phyloP scores from a whole-genome alignment of 176 grass and related monocot genomes.

The Musa itinerans region DNA sequence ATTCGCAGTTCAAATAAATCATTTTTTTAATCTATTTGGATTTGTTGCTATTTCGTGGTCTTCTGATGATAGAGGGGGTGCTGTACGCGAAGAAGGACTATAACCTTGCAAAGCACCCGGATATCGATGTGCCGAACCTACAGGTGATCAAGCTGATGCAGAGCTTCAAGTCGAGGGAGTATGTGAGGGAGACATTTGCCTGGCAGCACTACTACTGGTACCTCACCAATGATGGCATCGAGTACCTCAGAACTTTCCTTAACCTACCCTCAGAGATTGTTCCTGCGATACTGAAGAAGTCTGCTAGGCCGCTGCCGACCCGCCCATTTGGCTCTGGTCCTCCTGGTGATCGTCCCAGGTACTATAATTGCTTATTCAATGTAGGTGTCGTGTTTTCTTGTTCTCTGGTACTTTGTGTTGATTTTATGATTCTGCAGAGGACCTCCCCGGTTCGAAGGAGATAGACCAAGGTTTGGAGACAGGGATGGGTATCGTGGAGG shows the following conservation, averaged over 20 bases:
- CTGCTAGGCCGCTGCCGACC: too few relatives aligned
- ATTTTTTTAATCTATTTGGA: neutral
- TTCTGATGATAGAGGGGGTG: neutral
- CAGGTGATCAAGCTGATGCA: neutral
- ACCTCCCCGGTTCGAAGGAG: slow-evolving; percentile 1
- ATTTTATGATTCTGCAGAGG: neutral
- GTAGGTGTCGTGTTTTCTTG: neutral
- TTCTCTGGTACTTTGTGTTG: neutral
- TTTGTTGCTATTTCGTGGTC: neutral
- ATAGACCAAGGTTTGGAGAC: slow-evolving; percentile 9
- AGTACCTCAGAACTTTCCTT: too few relatives aligned
- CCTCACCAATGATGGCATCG: too few relatives aligned
- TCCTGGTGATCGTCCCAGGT: too few relatives aligned
- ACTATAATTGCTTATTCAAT: too few relatives aligned
- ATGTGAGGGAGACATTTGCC: too few relatives aligned
- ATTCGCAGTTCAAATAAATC: neutral
- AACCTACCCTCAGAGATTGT: too few relatives aligned
- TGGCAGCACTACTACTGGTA: too few relatives aligned
- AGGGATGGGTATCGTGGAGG: slow-evolving; percentile 4
- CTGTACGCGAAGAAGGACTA: slow-evolving; percentile 3
- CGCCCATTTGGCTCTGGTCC: too few relatives aligned
- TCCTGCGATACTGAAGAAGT: too few relatives aligned
- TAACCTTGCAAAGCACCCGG: neutral
- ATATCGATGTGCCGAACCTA: neutral
- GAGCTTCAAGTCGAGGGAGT: neutral